Evolutionary conservation across 75 land plant genomes (phyloP).

Genomic region (Picea glauca): DNA sequence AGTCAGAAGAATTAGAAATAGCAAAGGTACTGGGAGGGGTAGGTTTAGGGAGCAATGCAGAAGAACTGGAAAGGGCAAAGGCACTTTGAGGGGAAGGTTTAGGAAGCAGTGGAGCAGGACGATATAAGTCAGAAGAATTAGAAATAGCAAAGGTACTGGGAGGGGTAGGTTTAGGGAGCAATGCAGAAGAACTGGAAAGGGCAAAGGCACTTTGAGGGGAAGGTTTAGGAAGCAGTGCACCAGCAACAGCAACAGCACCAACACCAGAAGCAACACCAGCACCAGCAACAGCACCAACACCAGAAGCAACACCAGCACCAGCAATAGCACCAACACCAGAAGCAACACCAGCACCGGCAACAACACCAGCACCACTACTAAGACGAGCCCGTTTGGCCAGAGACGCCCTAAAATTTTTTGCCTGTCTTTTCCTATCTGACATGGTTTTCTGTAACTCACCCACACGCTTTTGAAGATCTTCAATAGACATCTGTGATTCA

Average conservation of each 20-base stretch:
- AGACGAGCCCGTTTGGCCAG: slow-evolving; percentile 35
- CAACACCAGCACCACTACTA: slow-evolving; percentile 5
- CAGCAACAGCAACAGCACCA: background rate
- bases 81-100: slow-evolving; percentile 10
- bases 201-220: too few relatives aligned
- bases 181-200: background rate
- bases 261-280: background rate
- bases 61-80: slow-evolving; percentile 10
- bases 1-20: slow-evolving; percentile 3
- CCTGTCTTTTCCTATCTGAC: background rate
- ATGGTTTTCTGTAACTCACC: slow-evolving; percentile 26
- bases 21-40: background rate
- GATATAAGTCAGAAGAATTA: too few relatives aligned
- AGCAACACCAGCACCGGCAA: background rate
- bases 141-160: background rate
- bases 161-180: background rate
- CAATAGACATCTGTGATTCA: slow-evolving; percentile 30
- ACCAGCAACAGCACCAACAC: too few relatives aligned
- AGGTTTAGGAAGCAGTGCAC: slow-evolving; percentile 6
- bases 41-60: slow-evolving; percentile 1
- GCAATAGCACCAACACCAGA: background rate
- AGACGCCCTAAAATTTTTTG: too few relatives aligned
- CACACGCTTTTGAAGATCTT: slow-evolving; percentile 14
- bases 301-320: background rate
- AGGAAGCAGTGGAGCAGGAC: slow-evolving; percentile 4